Evolutionary conservation across 345 rosid species (phyloP), one percentile per base, ranked within the genome.

Genomic region (Hypericum perforatum): DNA sequence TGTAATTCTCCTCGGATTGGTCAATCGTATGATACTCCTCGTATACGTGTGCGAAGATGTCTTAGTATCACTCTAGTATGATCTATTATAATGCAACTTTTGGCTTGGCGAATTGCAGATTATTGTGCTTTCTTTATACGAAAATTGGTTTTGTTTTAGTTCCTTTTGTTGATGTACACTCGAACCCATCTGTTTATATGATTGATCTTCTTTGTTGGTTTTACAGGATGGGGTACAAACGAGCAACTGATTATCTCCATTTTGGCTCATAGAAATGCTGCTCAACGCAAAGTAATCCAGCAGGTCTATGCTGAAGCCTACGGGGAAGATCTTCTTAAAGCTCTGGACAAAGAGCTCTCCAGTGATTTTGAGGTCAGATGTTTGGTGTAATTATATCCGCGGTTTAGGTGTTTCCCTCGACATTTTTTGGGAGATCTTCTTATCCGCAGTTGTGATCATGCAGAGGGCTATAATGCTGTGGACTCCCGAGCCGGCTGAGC

Each of bases 181-280:
- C 32, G 32, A 22, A 22, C 32, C 32, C 32, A 22, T 22, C 32
- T 22, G 16, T 42, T 47, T 14, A 39, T 62, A 15, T 43, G 45
- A 29, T 40, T 12, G 39, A 45, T 37, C 49, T 67, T 14, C 55
- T 41, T 42, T 39, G 59, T 22, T 22, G 32, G 32, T 22, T 22
- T 22, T 22, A 22, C 76, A 90, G 97, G 97, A 63, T 90, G 96
- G 94, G 97, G 98, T 32, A 86, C 98, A 9, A 74, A 91, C 53
- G 98, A 91, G 66, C 64, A 61, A 1, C 49, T 75, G 72, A 87
- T 84, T 66, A 82, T 87, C 60, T 78, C 85, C 41, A 79, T 91
- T 56, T 64, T 91, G 81, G 89, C 89, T 56, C 96, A 86, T 56
- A 72, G 95, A 60, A 82, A 76, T 52, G 84, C 95, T 12, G 68